Conservation (phyloP, 2,329 filamentous ascomycete species). For the Didymella pinodella region DNA sequence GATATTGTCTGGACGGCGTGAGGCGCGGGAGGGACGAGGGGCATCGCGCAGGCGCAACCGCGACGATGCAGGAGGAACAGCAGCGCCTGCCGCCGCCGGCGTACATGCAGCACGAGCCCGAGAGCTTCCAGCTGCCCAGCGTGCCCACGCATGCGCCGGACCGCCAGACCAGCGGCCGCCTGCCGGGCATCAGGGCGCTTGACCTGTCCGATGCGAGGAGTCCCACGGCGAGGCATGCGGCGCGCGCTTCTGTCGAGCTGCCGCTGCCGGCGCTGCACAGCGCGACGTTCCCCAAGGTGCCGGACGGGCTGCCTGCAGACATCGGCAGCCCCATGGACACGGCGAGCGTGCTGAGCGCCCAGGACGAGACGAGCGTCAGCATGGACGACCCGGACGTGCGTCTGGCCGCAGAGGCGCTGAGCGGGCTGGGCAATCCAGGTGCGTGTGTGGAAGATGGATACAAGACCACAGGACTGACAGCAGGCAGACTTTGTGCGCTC, state of each 20-base stretch:
- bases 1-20: background rate
- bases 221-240: conserved; percentile 35
- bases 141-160: conserved; percentile 51
- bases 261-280: conserved; percentile 33
- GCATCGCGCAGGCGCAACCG: background rate
- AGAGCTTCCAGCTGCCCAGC: conserved; percentile 52
- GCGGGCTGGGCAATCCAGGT: conserved; percentile 60
- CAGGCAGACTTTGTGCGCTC: conserved; percentile 50
- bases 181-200: conserved; percentile 57
- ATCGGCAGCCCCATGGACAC: conserved; percentile 56
- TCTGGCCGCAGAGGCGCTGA: conserved; percentile 60
- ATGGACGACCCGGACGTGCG: conserved; percentile 60
- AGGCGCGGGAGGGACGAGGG: conserved; percentile 12
- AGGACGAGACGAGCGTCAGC: conserved; percentile 54
- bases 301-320: conserved; percentile 41
- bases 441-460: conserved; percentile 21
- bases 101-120: conserved; percentile 54
- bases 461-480: conserved; percentile 12
- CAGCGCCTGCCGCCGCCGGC: conserved; percentile 55
- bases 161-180: conserved; percentile 35
- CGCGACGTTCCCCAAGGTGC: conserved; percentile 44
- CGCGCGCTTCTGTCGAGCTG: conserved; percentile 44
- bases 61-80: conserved; percentile 43
- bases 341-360: conserved; percentile 54
- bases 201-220: conserved; percentile 49